phyloP scores from a whole-genome alignment of 1,284 basidiomycete genomes.

The Ganoderma resinaceum region DNA sequence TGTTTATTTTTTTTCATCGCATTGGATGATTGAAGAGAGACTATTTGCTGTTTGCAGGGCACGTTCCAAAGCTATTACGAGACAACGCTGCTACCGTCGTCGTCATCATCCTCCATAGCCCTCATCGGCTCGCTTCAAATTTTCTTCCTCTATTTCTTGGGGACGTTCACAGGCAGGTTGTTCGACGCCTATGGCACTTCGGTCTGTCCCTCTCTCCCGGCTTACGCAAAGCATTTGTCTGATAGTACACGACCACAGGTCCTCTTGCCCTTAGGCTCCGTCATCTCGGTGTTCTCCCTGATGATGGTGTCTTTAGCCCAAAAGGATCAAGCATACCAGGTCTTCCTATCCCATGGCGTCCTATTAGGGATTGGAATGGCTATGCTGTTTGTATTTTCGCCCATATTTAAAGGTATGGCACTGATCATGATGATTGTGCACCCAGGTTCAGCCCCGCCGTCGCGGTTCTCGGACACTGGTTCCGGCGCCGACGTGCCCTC shows the following conservation, averaged over 20 bases:
- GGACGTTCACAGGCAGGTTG: conserved; percentile 41
- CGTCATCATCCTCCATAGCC: conserved; percentile 47
- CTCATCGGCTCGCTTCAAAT: conserved; percentile 53
- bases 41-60: conserved; percentile 33
- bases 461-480: conserved; percentile 28
- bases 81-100: conserved; percentile 41
- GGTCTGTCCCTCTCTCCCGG: conserved; percentile 19
- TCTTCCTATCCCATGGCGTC: conserved; percentile 46
- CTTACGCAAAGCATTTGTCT: not conserved
- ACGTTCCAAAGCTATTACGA: conserved; percentile 52
- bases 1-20: conserved; percentile 2
- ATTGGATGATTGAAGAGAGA: not conserved
- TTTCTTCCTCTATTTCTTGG: conserved; percentile 45
- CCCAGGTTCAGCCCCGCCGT: conserved; percentile 20
- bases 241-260: conserved; percentile 25
- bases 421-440: not conserved
- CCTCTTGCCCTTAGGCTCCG: conserved; percentile 41
- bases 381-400: conserved; percentile 36
- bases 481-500: conserved; percentile 54
- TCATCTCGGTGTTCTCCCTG: conserved; percentile 42
- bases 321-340: conserved; percentile 42
- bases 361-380: conserved; percentile 43
- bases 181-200: conserved; percentile 46
- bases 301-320: conserved; percentile 45
- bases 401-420: not conserved